Base-by-base conservation (phyloP, 805 yeast species). In the Torulaspora maleeae region DNA sequence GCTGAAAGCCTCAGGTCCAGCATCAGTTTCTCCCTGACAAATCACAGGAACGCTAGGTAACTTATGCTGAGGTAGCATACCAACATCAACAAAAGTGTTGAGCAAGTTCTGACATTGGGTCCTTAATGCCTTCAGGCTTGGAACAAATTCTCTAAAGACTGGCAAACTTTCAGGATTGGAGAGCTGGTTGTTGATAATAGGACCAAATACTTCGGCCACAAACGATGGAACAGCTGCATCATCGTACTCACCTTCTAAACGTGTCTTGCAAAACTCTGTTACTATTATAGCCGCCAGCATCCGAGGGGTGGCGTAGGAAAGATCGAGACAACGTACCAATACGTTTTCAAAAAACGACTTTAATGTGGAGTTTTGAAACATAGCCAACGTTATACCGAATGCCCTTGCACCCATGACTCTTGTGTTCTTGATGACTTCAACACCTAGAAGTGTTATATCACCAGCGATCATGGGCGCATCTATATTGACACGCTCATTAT, bases 381-480 rank as follows among this genome's bases (percentile, higher is more conserved):
- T 64, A 0, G 89, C 75, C 27, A 85, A 61, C 0, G 80, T 74
- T 44, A 72, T 68, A 24, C 98, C 98, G 55, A 83, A 72, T 0
- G 95, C 93, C 28, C 69, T 70, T 0, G 96, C 82, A 4, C 90
- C 86, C 10, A 81, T 77, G 12, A 86, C 72, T 64, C 93, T 82
- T 2, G 95, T 85, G 38, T 83, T 74, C 27, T 88, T 71, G 46
- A 93, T 77, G 1, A 78, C 78, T 24, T 86, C 90, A 38, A 74
- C 66, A 0, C 95, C 96, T 27, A 93, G 80, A 22, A 93, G 71
- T 44, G 89, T 80, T 13, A 93, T 84, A 66, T 93, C 99, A 58
- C 99, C 99, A 36, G 80, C 77, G 47, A 85, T 78, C 64, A 93
- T 83, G 4, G 98, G 96, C 3, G 95, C 85, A 67, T 93, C 99